These are phyloP conservation scores for Chiua virens DNA, from an alignment of 768 basidiomycete genomes.

Conservation along the genomic window DNA sequence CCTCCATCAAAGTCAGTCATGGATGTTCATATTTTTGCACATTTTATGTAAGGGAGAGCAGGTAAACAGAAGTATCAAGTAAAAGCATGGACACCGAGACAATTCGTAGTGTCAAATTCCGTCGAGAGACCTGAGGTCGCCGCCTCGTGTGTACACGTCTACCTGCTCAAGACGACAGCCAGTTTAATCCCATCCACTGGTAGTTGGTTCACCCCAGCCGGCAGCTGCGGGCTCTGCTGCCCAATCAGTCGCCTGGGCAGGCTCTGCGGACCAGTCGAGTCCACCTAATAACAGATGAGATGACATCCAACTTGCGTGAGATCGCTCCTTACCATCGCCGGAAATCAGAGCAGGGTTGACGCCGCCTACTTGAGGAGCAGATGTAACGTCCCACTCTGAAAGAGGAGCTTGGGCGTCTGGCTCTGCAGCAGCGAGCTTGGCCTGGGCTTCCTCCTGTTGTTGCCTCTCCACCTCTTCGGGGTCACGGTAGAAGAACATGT, in stretches of 20 bases:
- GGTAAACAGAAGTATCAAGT: conserved; percentile 11
- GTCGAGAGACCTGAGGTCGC: not conserved
- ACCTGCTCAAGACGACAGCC: not conserved
- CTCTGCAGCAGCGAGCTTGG: conserved; percentile 65
- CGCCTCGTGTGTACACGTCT: not conserved
- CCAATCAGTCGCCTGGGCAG: conserved; percentile 71
- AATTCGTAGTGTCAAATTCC: conserved; percentile 13
- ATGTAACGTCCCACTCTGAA: conserved; percentile 74
- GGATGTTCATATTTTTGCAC: conserved; percentile 16
- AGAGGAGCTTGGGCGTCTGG: conserved; percentile 52
- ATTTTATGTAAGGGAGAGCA: conserved; percentile 16
- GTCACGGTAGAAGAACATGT: conserved; percentile 99
- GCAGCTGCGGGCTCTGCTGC: conserved; percentile 66
- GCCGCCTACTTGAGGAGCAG: conserved; percentile 63
- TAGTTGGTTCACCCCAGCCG: conserved; percentile 36
- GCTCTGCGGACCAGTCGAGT: conserved; percentile 84
- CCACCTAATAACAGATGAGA: conserved; percentile 42
- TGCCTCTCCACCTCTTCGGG: conserved; percentile 99
- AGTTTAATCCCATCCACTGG: conserved; percentile 32
- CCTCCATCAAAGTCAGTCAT: no score
- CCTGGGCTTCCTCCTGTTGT: conserved; percentile 89
- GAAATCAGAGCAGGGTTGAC: conserved; percentile 79
- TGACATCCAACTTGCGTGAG: not conserved
- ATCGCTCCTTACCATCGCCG: conserved; percentile 45
- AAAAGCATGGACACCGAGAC: conserved; percentile 21